Evolutionary conservation across 371 early-diverging fungal species (phyloP).

Genomic region (Funneliformis caledonium): DNA sequence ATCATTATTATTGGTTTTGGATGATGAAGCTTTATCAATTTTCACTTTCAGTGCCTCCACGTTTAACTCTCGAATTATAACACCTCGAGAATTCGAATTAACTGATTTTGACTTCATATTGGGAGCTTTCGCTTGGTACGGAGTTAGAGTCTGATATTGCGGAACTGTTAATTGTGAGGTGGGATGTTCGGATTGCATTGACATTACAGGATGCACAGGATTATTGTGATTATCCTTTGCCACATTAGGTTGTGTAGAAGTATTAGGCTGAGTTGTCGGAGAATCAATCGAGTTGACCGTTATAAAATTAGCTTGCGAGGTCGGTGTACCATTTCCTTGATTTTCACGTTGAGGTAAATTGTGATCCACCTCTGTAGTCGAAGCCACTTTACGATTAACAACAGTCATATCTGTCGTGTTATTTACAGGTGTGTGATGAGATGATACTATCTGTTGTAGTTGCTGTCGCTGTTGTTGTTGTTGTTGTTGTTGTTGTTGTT

Average conservation of each 20-base stretch:
- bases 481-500: neutral
- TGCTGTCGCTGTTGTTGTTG: neutral
- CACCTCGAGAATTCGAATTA: neutral
- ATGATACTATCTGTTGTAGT: neutral
- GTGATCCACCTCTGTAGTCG: too few relatives aligned
- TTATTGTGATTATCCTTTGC: neutral
- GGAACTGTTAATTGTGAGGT: neutral
- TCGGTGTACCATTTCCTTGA: too few relatives aligned
- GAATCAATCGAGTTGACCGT: neutral
- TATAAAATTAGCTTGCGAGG: too few relatives aligned
- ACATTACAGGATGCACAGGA: too few relatives aligned
- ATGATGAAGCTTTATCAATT: neutral
- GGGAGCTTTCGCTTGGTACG: neutral
- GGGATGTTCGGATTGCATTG: neutral
- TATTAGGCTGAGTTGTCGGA: neutral
- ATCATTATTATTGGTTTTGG: neutral
- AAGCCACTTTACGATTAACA: too few relatives aligned
- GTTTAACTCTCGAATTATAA: neutral
- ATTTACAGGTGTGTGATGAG: neutral
- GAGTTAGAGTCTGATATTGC: neutral
- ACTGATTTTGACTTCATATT: neutral
- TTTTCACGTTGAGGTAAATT: too few relatives aligned
- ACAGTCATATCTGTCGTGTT: neutral
- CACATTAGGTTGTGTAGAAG: neutral
- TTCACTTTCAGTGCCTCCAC: neutral